Percentiles rank a stretch among this genome's conserved stretches.
phyloP scores from a whole-genome alignment of 2,329 filamentous ascomycete species.

The Monosporascus sp. region DNA sequence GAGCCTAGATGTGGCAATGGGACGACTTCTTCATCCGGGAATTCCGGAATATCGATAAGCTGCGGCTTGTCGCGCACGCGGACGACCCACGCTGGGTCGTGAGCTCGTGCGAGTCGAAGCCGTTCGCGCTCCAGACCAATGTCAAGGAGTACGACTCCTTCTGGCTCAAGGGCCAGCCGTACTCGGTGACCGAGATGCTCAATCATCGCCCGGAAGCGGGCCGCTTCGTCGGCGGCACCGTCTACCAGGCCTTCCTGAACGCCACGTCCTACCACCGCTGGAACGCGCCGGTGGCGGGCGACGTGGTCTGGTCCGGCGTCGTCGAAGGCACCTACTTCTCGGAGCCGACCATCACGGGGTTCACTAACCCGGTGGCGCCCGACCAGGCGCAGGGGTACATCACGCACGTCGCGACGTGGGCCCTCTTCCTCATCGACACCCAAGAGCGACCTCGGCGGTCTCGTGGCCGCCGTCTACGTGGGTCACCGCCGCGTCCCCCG shows the following conservation, averaged over 20 bases:
- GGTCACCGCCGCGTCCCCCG: too few species aligned
- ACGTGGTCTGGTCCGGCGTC: conserved; percentile 40
- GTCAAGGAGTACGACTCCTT: conserved; percentile 43
- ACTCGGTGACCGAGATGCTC: conserved; percentile 46
- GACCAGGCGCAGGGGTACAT: conserved; percentile 57
- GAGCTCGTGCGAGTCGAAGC: conserved; percentile 49
- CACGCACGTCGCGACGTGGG: conserved; percentile 57
- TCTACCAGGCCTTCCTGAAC: conserved; percentile 54
- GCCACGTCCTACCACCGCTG: conserved; percentile 53
- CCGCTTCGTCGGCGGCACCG: conserved; percentile 45
- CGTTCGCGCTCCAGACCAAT: conserved; percentile 36
- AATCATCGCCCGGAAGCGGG: conserved; percentile 35
- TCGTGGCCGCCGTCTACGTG: too few species aligned
- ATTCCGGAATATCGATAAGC: conserved; percentile 24
- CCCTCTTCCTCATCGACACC: conserved; percentile 64
- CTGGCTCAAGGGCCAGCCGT: conserved; percentile 53
- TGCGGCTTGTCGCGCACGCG: conserved; percentile 40
- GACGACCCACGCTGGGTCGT: conserved; percentile 43
- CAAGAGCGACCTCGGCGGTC: too few species aligned
- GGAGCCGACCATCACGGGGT: conserved; percentile 41
- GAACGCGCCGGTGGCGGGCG: conserved; percentile 50
- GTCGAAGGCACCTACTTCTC: conserved; percentile 52
- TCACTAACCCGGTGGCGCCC: conserved; percentile 25
- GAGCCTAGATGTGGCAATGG: neutral
- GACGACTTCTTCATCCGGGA: neutral